Evolutionary conservation across 306 rosid genomes (phyloP), one percentile per base, ranked within the genome.

Genomic region (Hippophae rhamnoides): DNA sequence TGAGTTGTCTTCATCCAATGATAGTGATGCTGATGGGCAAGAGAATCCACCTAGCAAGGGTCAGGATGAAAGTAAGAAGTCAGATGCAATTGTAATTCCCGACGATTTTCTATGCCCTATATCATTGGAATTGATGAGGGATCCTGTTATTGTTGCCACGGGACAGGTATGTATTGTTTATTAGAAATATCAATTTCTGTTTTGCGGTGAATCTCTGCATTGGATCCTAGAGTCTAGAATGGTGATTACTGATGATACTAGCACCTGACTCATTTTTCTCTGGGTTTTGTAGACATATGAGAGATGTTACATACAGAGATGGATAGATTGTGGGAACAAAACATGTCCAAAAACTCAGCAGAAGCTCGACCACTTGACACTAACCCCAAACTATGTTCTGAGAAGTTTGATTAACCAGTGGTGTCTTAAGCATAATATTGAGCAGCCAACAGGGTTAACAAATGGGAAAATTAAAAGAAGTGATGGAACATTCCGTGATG

Each of bases 331-430:
- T 56, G 99, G 95, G 53, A 88, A 92, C 60, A 46, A 76, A 60
- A 83, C 95, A 5, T 92, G 99, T 57, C 99, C 99, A 3, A 92
- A 92, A 84, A 92, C 99, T 52, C 99, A 86, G 84, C 96, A 81
- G 78, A 92, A 88, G 82, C 95, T 92, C 27, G 82, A 88, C 65
- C 72, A 88, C 71, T 70, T 79, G 79, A 82, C 85, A 38, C 90
- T 92, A 13, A 92, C 96, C 44, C 90, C 99, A 48, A 92, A 92
- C 73, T 85, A 88, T 76, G 99, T 84, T 50, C 60, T 92, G 73
- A 79, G 99, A 75, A 92, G 95, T 76, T 86, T 92, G 48, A 84
- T 92, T 63, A 55, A 79, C 57, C 99, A 86, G 74, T 92, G 96
- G 95, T 92, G 99, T 75, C 52, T 58, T 38, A 73, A 78, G 64